These are phyloP conservation scores for Colletotrichum liaoningense DNA, from an alignment of 2,329 filamentous ascomycete species.

Conservation along the genomic window DNA sequence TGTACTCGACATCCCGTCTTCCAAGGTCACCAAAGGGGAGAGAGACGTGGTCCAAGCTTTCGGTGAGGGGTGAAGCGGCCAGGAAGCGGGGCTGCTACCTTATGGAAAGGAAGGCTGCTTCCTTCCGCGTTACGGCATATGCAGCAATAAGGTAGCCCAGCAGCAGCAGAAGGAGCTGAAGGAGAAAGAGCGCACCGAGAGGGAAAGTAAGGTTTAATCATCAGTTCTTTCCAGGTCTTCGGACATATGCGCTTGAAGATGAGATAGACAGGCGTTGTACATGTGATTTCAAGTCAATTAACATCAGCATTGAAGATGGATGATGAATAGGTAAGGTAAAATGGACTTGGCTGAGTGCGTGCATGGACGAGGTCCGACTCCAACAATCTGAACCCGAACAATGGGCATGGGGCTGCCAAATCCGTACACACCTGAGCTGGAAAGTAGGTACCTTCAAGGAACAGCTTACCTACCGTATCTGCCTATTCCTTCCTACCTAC, in stretches of 20 bases:
- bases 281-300: not conserved
- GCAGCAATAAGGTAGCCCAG: not conserved
- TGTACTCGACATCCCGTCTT: not conserved
- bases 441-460: not conserved
- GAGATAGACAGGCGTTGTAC: not conserved
- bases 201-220: not conserved
- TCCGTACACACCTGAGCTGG: not conserved
- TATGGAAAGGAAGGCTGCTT: not conserved
- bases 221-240: no score
- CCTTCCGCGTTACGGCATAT: not conserved
- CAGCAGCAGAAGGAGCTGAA: not conserved
- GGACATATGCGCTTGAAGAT: not conserved
- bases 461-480: not conserved
- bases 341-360: not conserved
- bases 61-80: not conserved
- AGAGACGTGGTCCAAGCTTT: not conserved
- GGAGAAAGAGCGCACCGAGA: not conserved
- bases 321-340: not conserved
- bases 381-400: not conserved
- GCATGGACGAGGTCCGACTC: not conserved
- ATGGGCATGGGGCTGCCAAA: not conserved
- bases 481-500: not conserved
- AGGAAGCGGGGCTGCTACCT: not conserved
- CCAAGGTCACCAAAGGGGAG: not conserved
- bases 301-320: not conserved